Base-by-base conservation (phyloP, 139 green algal species). In the Chlamydomonas incerta region DNA sequence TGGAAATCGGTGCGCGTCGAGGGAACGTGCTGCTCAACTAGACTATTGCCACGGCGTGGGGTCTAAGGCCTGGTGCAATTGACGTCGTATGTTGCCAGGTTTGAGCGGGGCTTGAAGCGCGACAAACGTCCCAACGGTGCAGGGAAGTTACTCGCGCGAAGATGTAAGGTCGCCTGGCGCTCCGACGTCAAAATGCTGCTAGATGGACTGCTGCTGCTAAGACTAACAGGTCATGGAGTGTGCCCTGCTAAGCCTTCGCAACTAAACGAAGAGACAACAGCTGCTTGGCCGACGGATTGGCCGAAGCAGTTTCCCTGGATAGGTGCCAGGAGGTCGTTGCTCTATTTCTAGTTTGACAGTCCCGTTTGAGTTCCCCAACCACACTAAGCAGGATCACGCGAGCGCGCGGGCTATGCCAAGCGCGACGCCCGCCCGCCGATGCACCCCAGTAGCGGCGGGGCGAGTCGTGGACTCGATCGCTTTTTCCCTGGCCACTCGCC, bases 251-350 rank as follows among this genome's bases (percentile, higher is more conserved):
- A 50, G 41, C 41, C 41, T 8, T 50, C 41, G 41, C 41, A 50
- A 50, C 41, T 13, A 50, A 50, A 50, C 41, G 41, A 50, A n/a
- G 55, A 57, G 50, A 67, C 17, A 80, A 81, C 60, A n/a, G n/a
- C 55, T 69, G 74, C 74, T 81, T 29, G 74, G 52, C 74, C 57
- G 74, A 81, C 69, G n/a, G 74, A 70, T 81, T 55, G 70, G 69
- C 18, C 52, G 52, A 34, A 70, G 74, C 74, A 81, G 74, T 10
- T 10, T 57, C 68, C 74, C 74, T 34, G 52, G 74, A 34, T 62
- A 77, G 35, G 33, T 77, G 47, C 33, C 24, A 63, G 18, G 74
- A 13, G 66, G 20, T 26, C 50, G 33, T 81, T 68, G 28, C 50
- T 29, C 72, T 80, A 67, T 46, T 28, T 47, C 71, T 77, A 77